Base-by-base conservation (phyloP, 1,139 yeast species). In the Geotrichum klebahnii region DNA sequence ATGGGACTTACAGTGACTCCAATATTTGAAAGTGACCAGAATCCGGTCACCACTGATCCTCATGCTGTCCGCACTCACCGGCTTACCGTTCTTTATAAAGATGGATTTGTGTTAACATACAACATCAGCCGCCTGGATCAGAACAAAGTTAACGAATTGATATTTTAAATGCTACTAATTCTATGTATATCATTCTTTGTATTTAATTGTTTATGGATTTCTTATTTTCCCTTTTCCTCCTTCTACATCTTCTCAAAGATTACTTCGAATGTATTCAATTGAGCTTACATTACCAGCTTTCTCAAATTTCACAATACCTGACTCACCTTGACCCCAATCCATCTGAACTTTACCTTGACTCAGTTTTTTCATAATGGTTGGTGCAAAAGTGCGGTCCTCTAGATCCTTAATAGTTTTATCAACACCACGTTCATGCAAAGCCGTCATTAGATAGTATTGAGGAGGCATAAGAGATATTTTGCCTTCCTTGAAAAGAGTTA, bases 301-400 rank as follows among this genome's bases (percentile, higher is more conserved):
- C 17, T 52, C 58, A 45, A 57, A 53, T 2, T 56, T 55, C 29
- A 64, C 23, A 12, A 60, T 40, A 0, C 65, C 65, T 3, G 53
- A 24, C 48, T 65, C 67, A 3, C 67, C 67, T 31, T 55, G 39
- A 1, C 68, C 68, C 67, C 67, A 64, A 46, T 65, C 67, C 55
- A 63, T 50, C 14, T 52, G 47, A 8, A 56, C 48, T n/a, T 56
- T 47, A 3, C 64, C 65, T 14, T 38, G 63, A 0, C 51, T 54
- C 14, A 42, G 44, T 31, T 48, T 53, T 24, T 52, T 47, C 28
- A 53, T 32, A 3, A 54, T 50, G 20, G 33, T 43, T 3, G 68
- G 68, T 31, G 54, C 51, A 38, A 65, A 55, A 9, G 50, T 49
- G 5, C 67, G 51, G 24, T 53, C 45, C 2, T 53, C 50, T 14